A percentile compares a stretch with the other conserved stretches of the same genome.
These are phyloP conservation scores for Paspalum notatum DNA, from an alignment of 176 grass and related monocot species.

Conservation along the genomic window DNA sequence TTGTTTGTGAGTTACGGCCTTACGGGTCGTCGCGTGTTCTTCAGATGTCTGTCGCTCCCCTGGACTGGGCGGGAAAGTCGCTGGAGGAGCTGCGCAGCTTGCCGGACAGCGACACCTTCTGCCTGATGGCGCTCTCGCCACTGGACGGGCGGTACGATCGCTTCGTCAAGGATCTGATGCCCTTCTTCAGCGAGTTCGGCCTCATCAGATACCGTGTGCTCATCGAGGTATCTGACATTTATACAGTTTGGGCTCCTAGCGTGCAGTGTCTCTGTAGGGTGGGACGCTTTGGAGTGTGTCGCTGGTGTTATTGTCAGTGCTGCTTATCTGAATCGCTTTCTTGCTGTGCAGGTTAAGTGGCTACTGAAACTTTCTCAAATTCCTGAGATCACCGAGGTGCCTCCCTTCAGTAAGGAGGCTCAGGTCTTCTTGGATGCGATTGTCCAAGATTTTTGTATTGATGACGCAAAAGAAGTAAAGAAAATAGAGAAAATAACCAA, in stretches of 20 bases:
- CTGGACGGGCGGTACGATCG: conserved; percentile 81
- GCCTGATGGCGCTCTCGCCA: conserved; percentile 75
- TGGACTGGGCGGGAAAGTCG: conserved; percentile 38
- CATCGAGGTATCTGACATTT: conserved; percentile 65
- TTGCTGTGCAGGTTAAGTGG: conserved; percentile 80
- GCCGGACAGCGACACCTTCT: conserved; percentile 47
- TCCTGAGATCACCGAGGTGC: conserved; percentile 82
- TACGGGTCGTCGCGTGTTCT: neutral
- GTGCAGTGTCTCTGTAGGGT: neutral
- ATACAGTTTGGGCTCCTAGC: neutral
- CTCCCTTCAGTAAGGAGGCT: conserved; percentile 70
- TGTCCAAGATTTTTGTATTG: conserved; percentile 64
- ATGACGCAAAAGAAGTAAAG: conserved; percentile 86
- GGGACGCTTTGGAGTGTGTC: neutral
- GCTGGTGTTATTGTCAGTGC: neutral
- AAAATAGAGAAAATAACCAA: conserved; percentile 94
- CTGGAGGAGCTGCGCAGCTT: conserved; percentile 41
- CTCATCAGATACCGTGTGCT: conserved; percentile 84
- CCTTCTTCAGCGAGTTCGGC: conserved; percentile 95
- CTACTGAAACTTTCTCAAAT: conserved; percentile 91
- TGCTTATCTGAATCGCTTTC: conserved; percentile 13
- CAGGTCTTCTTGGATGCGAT: conserved; percentile 69
- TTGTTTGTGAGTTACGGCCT: conserved; percentile 31
- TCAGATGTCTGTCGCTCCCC: conserved; percentile 37
- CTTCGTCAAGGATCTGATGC: conserved; percentile 55